These are phyloP conservation scores for Xeromyces bisporus DNA, from an alignment of 495 filamentous ascomycete genomes.

Conservation along the genomic window DNA sequence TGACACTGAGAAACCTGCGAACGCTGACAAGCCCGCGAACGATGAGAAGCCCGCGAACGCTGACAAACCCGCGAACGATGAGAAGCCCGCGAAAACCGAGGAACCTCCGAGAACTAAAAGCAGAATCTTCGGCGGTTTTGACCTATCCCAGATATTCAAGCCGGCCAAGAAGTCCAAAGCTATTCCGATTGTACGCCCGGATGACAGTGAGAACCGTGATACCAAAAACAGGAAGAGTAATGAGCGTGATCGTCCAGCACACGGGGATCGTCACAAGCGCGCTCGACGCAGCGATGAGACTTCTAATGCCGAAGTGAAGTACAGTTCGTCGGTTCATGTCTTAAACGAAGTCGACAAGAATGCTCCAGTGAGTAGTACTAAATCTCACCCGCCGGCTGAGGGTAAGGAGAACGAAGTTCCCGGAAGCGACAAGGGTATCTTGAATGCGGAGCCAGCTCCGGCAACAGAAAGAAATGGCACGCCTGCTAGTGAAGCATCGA, in stretches of 20 bases:
- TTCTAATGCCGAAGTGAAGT: constrained; percentile 50
- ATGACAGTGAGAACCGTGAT: constrained; percentile 27
- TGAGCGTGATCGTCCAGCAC: constrained; percentile 19
- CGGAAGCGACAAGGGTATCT: constrained; percentile 1
- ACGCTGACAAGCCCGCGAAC: constrained; percentile 10
- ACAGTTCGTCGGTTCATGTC: constrained; percentile 42
- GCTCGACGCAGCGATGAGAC: constrained; percentile 40
- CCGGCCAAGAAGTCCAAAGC: constrained; percentile 58
- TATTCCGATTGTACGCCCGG: constrained; percentile 61
- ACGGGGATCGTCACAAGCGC: constrained; percentile 53
- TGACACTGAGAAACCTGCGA: constrained; percentile 10
- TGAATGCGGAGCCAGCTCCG: not conserved
- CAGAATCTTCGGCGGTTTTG: constrained; percentile 62
- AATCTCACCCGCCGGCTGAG: constrained; percentile 15
- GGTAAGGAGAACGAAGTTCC: constrained; percentile 32
- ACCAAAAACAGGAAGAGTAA: constrained; percentile 20
- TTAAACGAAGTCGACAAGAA: constrained; percentile 27
- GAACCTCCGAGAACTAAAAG: no score
- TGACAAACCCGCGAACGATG: constrained; percentile 11
- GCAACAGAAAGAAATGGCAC: constrained; percentile 16
- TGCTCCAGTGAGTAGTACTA: constrained; percentile 13
- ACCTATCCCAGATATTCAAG: constrained; percentile 44
- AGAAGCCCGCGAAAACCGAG: constrained; percentile 12
- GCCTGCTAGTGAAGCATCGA: constrained; percentile 24
- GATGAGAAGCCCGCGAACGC: constrained; percentile 11